A percentile compares a stretch with the other conserved stretches of the same genome.
Evolutionary conservation across 139 green algal species (phyloP).

Genomic region (Zygnema cylindricum): DNA sequence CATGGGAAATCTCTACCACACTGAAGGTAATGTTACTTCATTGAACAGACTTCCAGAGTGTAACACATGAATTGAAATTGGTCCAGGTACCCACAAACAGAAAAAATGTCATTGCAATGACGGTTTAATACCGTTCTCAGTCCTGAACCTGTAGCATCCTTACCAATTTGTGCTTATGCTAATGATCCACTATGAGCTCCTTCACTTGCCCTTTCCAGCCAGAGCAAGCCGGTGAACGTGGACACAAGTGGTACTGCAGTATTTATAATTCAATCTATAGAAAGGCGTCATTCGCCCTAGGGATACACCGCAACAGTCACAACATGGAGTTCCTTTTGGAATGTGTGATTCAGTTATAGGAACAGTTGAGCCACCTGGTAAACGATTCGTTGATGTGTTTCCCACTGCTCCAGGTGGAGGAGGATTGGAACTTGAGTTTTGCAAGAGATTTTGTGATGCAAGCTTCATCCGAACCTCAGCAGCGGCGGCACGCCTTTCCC

Average conservation of each 20-base stretch:
- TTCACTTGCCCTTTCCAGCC: background rate
- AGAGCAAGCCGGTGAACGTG: conserved; percentile 15
- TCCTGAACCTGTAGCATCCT: no score
- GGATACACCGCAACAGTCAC: conserved; percentile 28
- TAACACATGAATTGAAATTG: no score
- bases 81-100: no score
- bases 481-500: conserved; percentile 34
- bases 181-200: no score
- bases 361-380: background rate
- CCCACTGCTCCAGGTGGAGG: background rate
- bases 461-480: conserved; percentile 37
- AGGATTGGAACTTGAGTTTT: background rate
- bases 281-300: conserved; percentile 37
- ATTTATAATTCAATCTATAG: conserved; percentile 33
- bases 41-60: no score
- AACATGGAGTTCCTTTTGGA: background rate
- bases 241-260: conserved; percentile 54
- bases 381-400: background rate
- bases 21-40: no score
- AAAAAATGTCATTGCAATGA: no score
- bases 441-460: background rate
- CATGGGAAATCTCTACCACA: no score
- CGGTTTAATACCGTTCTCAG: no score
- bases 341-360: background rate
- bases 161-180: no score